Percentiles rank a stretch among this genome's conserved stretches.
These are phyloP conservation scores for Pythium aphanidermatum DNA, from an alignment of 352 stramenopile species.

Conservation along the genomic window DNA sequence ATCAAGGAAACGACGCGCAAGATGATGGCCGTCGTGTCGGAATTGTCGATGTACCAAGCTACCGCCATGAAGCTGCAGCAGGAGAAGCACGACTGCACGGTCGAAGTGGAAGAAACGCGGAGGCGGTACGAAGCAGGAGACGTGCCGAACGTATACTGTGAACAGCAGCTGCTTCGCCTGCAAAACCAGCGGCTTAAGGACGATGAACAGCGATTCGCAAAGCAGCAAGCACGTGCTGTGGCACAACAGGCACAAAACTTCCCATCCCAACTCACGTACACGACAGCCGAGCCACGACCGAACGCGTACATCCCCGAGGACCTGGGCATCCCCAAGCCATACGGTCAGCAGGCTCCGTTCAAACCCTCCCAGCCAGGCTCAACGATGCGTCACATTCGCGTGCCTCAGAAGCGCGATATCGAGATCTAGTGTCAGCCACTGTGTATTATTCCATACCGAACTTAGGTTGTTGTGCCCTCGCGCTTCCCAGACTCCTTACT, in stretches of 20 bases:
- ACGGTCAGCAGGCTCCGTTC: constrained; percentile 89
- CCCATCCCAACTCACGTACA: constrained; percentile 71
- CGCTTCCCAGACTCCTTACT: too few relatives aligned
- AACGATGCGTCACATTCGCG: constrained; percentile 90
- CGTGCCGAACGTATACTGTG: constrained; percentile 68
- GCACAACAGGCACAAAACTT: constrained; percentile 52
- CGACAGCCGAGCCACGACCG: constrained; percentile 86
- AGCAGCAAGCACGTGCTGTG: constrained; percentile 34
- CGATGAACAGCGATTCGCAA: constrained; percentile 36
- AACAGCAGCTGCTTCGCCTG: constrained; percentile 63
- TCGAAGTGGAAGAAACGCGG: constrained; percentile 60
- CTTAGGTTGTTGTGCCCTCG: too few relatives aligned
- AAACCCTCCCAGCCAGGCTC: constrained; percentile 84
- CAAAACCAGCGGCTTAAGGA: constrained; percentile 48
- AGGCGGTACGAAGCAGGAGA: constrained; percentile 57
- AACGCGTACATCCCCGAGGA: constrained; percentile 94
- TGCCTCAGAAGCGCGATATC: constrained; percentile 85
- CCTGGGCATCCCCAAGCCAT: constrained; percentile 91
- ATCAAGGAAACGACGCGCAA: constrained; percentile 90
- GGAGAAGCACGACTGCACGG: constrained; percentile 76
- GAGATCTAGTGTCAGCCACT: too few relatives aligned
- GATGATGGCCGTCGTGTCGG: constrained; percentile 94
- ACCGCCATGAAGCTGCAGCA: constrained; percentile 92
- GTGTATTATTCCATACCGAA: too few relatives aligned
- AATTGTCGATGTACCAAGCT: constrained; percentile 95